These are phyloP conservation scores for Clarireedia monteithiana DNA, from an alignment of 2,329 filamentous ascomycete species.

Conservation along the genomic window DNA sequence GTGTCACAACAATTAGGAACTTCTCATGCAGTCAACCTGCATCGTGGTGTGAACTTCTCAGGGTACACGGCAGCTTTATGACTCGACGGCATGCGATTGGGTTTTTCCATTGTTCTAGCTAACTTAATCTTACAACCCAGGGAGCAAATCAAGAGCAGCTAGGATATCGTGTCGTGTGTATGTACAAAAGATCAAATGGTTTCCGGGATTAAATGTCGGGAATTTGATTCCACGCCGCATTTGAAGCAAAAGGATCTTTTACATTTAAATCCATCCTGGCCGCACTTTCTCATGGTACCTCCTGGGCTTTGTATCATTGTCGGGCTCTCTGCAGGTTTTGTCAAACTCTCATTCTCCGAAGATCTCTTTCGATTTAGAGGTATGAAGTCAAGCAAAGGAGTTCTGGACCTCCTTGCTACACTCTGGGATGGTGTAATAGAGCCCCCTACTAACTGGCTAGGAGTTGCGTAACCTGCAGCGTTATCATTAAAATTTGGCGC, in stretches of 20 bases:
- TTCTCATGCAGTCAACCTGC: too few species aligned
- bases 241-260: conserved; percentile 52
- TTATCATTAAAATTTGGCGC: neutral
- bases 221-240: conserved; percentile 30
- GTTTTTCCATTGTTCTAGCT: too few species aligned
- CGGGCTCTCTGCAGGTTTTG: conserved; percentile 9
- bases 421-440: conserved; percentile 1
- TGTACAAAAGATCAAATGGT: neutral
- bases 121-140: too few species aligned
- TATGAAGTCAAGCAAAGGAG: conserved; percentile 20
- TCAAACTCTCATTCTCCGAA: conserved; percentile 1
- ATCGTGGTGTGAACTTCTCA: too few species aligned
- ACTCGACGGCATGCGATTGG: too few species aligned
- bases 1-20: too few species aligned
- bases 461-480: neutral
- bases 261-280: conserved; percentile 47
- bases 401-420: conserved; percentile 7
- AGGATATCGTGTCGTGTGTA: too few species aligned
- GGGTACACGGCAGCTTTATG: too few species aligned
- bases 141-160: too few species aligned
- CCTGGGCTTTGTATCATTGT: conserved; percentile 38
- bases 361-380: conserved; percentile 15
- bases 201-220: too few species aligned
- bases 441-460: neutral
- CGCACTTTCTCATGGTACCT: conserved; percentile 44